Base-by-base conservation (phyloP, 1,284 basidiomycete species). In the Thelephora terrestris region DNA sequence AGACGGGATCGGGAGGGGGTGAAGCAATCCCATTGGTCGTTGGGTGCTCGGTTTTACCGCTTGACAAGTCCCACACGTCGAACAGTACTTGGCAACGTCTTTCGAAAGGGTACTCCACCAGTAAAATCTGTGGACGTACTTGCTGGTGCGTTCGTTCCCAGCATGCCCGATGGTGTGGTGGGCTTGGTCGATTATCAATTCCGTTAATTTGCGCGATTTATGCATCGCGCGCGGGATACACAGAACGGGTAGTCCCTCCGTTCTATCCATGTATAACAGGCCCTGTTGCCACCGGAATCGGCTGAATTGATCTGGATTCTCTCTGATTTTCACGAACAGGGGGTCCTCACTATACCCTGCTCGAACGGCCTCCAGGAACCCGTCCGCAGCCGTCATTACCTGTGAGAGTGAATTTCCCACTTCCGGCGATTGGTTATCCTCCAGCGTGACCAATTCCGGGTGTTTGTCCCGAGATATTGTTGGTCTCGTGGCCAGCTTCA, bases 41-140 rank as follows among this genome's bases (percentile, higher is more conserved):
- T 51, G 42, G 20, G 49, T 57, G 0, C 34, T 34, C 0, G 49
- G 39, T 39, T 65, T 66, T 0, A 56, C 47, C 1, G 40, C 50
- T 17, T 62, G 59, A 45, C 61, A 65, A 2, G 40, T 50, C 16
- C 42, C 39, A 37, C 62, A 65, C 0, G 52, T 50, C 2, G 45
- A 40, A 44, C 62, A 64, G 49, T 58, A 64, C 4, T 21, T 44
- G 1, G 50, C 42, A 7, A 52, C 40, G n/a, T 56, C 47, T 5
- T 34, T n/a, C 2, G 51, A 55, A 3, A 67, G 54, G 3, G 34
- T 43, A 0, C 61, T 61, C 67, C 66, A 69, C 66, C 66, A 69
- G 45, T 58, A 65, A 55, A 55, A 63, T 4, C 51, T 45, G 16
- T 58, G 50, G 0, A 65, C 5, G 45, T 64, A 65, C 4, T 60